These are phyloP conservation scores for Cyberlindnera mycetangii DNA, from an alignment of 805 yeast species.

Conservation along the genomic window DNA sequence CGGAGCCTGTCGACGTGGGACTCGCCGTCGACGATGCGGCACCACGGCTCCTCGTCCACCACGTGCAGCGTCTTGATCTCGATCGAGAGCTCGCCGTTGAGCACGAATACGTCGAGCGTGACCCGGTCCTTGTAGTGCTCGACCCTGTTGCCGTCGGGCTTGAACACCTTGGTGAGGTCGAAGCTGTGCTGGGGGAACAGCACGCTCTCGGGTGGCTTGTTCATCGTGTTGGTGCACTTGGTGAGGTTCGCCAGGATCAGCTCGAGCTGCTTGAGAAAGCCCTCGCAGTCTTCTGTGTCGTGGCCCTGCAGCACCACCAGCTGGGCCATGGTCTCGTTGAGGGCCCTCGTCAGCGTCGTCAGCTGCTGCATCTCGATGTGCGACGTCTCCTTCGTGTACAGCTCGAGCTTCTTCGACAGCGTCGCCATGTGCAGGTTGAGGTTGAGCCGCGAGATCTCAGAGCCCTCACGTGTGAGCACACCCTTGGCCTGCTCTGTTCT, in stretches of 20 bases:
- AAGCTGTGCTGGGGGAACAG: slow-evolving; percentile 57
- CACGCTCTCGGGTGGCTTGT: slow-evolving; percentile 50
- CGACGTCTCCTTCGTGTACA: slow-evolving; percentile 35
- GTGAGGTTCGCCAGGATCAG: slow-evolving; percentile 26
- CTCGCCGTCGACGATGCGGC: slow-evolving; percentile 46
- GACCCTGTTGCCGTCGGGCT: slow-evolving; percentile 28
- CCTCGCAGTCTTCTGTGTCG: slow-evolving; percentile 9
- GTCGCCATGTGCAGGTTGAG: slow-evolving; percentile 36
- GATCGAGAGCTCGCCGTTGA: slow-evolving; percentile 59
- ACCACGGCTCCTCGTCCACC: slow-evolving; percentile 63
- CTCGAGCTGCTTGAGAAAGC: slow-evolving; percentile 18
- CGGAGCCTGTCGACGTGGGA: slow-evolving; percentile 59
- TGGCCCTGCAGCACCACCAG: slow-evolving; percentile 37
- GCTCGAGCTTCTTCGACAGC: slow-evolving; percentile 40
- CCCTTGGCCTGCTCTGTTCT: slow-evolving; percentile 61
- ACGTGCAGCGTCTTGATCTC: slow-evolving; percentile 52
- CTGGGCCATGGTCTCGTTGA: slow-evolving; percentile 21
- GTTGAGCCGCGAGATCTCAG: slow-evolving; percentile 47
- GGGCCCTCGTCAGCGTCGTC: slow-evolving; percentile 33
- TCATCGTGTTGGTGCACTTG: slow-evolving; percentile 36
- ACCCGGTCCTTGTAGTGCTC: slow-evolving; percentile 36
- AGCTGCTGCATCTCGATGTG: slow-evolving; percentile 40
- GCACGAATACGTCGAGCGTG: slow-evolving; percentile 54
- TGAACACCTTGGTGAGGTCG: slow-evolving; percentile 36
- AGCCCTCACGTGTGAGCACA: slow-evolving; percentile 52